A percentile compares a stretch with the other conserved stretches of the same genome.
phyloP scores from a whole-genome alignment of 106 monocot species.

The Platanthera zijinensis region DNA sequence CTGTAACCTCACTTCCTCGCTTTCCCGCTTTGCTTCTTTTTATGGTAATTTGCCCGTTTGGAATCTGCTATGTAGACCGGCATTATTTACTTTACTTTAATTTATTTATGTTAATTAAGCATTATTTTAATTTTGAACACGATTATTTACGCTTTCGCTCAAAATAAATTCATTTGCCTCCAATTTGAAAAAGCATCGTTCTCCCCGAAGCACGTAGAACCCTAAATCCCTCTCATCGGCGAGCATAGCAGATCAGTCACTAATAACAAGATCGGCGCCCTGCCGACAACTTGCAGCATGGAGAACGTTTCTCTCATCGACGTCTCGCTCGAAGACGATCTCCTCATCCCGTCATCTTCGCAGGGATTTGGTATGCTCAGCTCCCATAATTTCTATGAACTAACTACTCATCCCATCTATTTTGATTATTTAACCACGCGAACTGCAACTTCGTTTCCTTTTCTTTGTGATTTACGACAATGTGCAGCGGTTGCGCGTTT shows the following conservation, averaged over 20 bases:
- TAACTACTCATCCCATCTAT: neutral
- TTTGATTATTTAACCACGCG: neutral
- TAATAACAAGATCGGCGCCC: neutral
- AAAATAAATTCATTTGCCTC: neutral
- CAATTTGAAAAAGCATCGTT: neutral
- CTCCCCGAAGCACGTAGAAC: neutral
- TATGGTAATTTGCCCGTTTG: neutral
- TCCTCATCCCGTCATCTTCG: slow-evolving; percentile 28
- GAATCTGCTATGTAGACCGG: neutral
- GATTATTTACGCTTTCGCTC: neutral
- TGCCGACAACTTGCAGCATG: slow-evolving; percentile 15
- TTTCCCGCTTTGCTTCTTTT: neutral
- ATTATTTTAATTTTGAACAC: neutral
- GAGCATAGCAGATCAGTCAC: slow-evolving; percentile 1
- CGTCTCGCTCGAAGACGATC: slow-evolving; percentile 40
- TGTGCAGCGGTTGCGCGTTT: neutral
- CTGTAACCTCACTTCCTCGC: too few species aligned
- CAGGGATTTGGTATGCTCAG: neutral
- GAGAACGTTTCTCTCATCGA: slow-evolving; percentile 52
- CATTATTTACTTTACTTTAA: neutral
- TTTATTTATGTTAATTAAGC: neutral
- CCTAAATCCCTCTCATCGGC: neutral
- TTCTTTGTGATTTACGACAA: neutral
- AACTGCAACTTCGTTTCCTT: neutral
- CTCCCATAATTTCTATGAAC: neutral